Conservation (phyloP, 768 basidiomycete genomes). For the Lactifluus volemus region DNA sequence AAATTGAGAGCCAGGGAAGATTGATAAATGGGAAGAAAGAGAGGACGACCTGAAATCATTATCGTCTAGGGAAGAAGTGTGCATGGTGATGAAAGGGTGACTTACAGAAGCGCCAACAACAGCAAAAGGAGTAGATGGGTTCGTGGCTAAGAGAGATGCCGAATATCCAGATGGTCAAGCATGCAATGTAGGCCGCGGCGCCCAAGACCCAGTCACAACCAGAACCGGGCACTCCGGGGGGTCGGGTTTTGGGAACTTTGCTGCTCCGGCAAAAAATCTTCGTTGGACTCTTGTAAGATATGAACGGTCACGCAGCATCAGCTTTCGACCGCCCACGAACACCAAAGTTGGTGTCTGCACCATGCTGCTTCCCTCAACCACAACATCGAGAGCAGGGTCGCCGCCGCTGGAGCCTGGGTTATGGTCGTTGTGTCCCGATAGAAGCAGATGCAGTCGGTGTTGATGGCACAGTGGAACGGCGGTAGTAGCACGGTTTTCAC, state of each 20-base stretch:
- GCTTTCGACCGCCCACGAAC: slow-evolving; percentile 55
- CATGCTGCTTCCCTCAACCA: too few species aligned
- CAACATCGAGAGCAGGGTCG: too few species aligned
- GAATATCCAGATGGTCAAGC: slow-evolving; percentile 68
- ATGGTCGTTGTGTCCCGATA: too few species aligned
- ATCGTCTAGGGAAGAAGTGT: not conserved
- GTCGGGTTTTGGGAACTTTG: slow-evolving; percentile 63
- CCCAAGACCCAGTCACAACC: slow-evolving; percentile 71
- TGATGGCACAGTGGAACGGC: too few species aligned
- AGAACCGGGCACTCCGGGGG: slow-evolving; percentile 60
- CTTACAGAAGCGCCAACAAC: slow-evolving; percentile 76
- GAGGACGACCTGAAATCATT: slow-evolving; percentile 50
- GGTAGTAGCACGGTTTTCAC: too few species aligned
- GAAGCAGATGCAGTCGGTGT: too few species aligned
- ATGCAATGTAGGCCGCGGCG: slow-evolving; percentile 74
- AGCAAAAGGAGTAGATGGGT: slow-evolving; percentile 60
- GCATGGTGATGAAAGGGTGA: slow-evolving; percentile 21
- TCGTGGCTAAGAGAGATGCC: slow-evolving; percentile 72
- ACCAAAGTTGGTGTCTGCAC: slow-evolving; percentile 21
- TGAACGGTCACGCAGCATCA: slow-evolving; percentile 76
- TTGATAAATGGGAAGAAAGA: slow-evolving; percentile 72
- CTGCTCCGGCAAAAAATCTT: slow-evolving; percentile 43
- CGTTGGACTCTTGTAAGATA: slow-evolving; percentile 45
- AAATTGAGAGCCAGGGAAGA: slow-evolving; percentile 71
- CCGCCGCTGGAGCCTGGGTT: too few species aligned